A percentile compares a stretch with the other conserved stretches of the same genome.
phyloP scores from a whole-genome alignment of 2,329 filamentous ascomycete genomes.

The Cordyceps cicadae region DNA sequence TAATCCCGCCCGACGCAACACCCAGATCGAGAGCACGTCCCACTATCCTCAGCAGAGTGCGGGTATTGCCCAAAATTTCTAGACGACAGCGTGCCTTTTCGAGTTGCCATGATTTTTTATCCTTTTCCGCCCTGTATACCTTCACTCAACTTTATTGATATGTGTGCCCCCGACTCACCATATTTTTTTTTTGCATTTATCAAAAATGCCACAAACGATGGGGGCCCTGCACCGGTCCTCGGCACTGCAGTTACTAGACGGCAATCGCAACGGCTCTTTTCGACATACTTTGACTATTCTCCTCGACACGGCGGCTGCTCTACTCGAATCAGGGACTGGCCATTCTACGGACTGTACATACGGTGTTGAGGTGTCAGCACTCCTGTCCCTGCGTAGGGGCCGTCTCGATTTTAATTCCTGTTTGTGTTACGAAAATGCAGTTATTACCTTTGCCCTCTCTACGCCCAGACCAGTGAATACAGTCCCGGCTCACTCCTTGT shows the following conservation, averaged over 20 bases:
- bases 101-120: constrained; percentile 8
- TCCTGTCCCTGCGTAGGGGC: neutral
- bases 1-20: constrained; percentile 85
- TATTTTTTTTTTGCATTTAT: neutral
- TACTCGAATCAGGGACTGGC: neutral
- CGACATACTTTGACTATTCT: neutral
- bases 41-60: constrained; percentile 88
- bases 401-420: neutral
- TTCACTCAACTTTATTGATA: neutral
- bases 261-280: neutral
- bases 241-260: constrained; percentile 1
- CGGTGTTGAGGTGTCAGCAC: neutral
- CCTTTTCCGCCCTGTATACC: constrained; percentile 1
- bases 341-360: neutral
- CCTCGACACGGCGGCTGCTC: neutral
- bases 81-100: constrained; percentile 19
- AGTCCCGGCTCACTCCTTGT: neutral
- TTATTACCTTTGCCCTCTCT: neutral
- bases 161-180: neutral
- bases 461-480: neutral
- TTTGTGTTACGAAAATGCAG: neutral
- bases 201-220: neutral
- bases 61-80: constrained; percentile 97
- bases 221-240: neutral
- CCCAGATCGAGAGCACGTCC: constrained; percentile 83